These are phyloP conservation scores for Gastrolobium villosum DNA, from an alignment of 306 rosid species.

Conservation along the genomic window DNA sequence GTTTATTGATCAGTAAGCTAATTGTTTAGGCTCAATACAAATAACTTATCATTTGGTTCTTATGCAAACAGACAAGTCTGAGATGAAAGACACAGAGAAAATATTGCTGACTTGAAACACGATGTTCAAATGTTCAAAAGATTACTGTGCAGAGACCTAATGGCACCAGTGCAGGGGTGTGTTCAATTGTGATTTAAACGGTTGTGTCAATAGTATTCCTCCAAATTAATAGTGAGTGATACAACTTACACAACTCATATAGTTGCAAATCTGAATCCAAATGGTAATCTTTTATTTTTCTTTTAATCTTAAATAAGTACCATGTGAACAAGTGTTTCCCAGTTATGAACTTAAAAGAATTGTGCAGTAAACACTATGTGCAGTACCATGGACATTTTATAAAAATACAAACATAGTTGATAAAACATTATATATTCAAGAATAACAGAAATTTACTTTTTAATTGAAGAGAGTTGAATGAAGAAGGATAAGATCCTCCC, in stretches of 20 bases:
- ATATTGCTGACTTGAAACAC: too few species aligned
- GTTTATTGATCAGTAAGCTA: too few species aligned
- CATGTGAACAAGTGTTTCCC: neutral
- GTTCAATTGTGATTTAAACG: conserved; percentile 6
- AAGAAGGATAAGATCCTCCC: conserved; percentile 20
- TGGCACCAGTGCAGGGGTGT: neutral
- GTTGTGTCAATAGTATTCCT: conserved; percentile 11
- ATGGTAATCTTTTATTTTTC: neutral
- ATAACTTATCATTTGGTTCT: too few species aligned
- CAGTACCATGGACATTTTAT: neutral
- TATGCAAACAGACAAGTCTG: too few species aligned
- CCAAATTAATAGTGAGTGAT: conserved; percentile 1
- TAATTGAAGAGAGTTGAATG: conserved; percentile 16
- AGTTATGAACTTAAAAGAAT: neutral
- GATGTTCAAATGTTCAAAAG: too few species aligned
- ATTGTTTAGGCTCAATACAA: too few species aligned
- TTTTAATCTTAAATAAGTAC: neutral
- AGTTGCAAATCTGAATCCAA: neutral
- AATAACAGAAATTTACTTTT: conserved; percentile 10
- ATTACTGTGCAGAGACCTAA: too few species aligned
- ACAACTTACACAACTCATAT: neutral
- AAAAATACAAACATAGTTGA: conserved; percentile 17
- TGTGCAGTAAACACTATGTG: conserved; percentile 2
- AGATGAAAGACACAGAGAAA: too few species aligned
- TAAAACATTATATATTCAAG: neutral